These are phyloP conservation scores for Leccinum fibrillosum DNA, from an alignment of 768 basidiomycete species.

Conservation along the genomic window DNA sequence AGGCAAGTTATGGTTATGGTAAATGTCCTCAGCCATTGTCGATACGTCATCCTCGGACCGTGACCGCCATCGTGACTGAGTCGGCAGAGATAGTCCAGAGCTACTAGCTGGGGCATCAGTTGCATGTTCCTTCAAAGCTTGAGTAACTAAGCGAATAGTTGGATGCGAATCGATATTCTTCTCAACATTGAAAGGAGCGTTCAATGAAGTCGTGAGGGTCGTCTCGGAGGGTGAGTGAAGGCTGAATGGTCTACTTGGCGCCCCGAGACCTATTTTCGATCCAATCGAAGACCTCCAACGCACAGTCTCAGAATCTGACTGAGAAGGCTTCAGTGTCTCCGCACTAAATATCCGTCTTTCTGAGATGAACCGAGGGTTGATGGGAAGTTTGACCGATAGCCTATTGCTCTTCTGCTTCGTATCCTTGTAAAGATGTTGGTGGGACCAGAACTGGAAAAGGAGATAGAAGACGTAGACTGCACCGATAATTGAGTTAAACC, in stretches of 20 bases:
- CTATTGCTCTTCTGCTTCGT: slow-evolving; percentile 43
- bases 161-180: slow-evolving; percentile 10
- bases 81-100: slow-evolving; percentile 8
- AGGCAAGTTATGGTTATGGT: slow-evolving; percentile 2
- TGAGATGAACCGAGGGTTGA: slow-evolving; percentile 27
- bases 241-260: slow-evolving; percentile 7
- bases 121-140: slow-evolving; percentile 4
- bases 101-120: background rate
- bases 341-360: slow-evolving; percentile 27
- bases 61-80: slow-evolving; percentile 8
- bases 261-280: slow-evolving; percentile 9
- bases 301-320: slow-evolving; percentile 19
- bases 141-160: slow-evolving; percentile 26
- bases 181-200: slow-evolving; percentile 3
- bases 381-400: slow-evolving; percentile 33
- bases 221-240: slow-evolving; percentile 27
- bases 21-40: background rate
- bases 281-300: slow-evolving; percentile 15
- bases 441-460: slow-evolving; percentile 56
- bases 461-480: slow-evolving; percentile 51
- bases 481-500: background rate
- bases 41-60: slow-evolving; percentile 15
- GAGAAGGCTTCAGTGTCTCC: slow-evolving; percentile 14
- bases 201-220: slow-evolving; percentile 19
- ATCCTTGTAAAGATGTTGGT: slow-evolving; percentile 50